Evolutionary conservation across 805 yeast genomes (phyloP).

Genomic region (Komagataella kurtzmanii): DNA sequence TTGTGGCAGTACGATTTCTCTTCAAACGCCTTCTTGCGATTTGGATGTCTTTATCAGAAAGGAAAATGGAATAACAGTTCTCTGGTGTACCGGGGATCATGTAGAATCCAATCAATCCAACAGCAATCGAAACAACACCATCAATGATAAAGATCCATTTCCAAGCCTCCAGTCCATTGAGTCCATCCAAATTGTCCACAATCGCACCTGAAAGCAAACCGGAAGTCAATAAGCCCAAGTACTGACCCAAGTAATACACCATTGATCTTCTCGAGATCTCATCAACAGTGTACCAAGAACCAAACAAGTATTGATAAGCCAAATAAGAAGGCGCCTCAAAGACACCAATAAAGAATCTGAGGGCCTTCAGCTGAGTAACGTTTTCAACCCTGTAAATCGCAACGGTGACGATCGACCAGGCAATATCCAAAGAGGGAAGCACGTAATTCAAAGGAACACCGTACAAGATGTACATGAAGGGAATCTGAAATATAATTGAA

Average conservation of each 20-base stretch:
- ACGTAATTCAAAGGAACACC: slow-evolving; percentile 40
- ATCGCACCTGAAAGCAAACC: slow-evolving; percentile 35
- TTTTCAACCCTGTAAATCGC: slow-evolving; percentile 35
- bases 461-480: slow-evolving; percentile 44
- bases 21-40: slow-evolving; percentile 29
- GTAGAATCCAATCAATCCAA: slow-evolving; percentile 14
- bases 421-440: slow-evolving; percentile 41
- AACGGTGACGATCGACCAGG: slow-evolving; percentile 58
- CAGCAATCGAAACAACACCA: slow-evolving; percentile 27
- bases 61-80: slow-evolving; percentile 32
- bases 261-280: slow-evolving; percentile 54
- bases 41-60: slow-evolving; percentile 39
- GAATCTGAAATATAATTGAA: slow-evolving; percentile 44
- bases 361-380: slow-evolving; percentile 39
- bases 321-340: slow-evolving; percentile 63
- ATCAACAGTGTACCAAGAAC: slow-evolving; percentile 40
- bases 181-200: slow-evolving; percentile 15
- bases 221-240: slow-evolving; percentile 42
- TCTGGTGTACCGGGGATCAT: slow-evolving; percentile 55
- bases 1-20: slow-evolving; percentile 13
- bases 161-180: slow-evolving; percentile 29
- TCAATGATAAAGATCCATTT: slow-evolving; percentile 44
- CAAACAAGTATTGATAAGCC: slow-evolving; percentile 43
- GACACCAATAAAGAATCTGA: slow-evolving; percentile 54
- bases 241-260: slow-evolving; percentile 49